Base-by-base conservation (phyloP, 2,329 filamentous ascomycete genomes). In the Chaetomiaceae sp. region DNA sequence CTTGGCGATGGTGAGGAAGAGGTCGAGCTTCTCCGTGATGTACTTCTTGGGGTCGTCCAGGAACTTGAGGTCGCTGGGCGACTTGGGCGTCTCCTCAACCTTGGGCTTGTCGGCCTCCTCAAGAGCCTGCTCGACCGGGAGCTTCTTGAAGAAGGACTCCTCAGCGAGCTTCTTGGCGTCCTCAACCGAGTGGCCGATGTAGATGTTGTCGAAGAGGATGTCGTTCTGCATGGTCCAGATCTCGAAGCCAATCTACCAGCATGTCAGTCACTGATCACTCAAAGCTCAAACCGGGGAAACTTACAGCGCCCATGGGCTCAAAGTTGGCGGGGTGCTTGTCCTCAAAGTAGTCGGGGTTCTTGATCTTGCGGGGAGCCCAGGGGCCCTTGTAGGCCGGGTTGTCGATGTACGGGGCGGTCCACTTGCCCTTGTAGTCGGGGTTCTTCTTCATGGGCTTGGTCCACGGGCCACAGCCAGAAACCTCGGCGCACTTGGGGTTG, bases 151-250 rank as follows among this genome's bases (percentile, higher is more conserved):
- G 72, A 91, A 99, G 51, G 90, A 89, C 81, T 96, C 89, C 61
- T 87, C 81, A 65, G 90, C 88, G 68, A 99, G 80, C 77, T 91
- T 88, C 73, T 88, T 84, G 59, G 94, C 94, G 64, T 99, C 94
- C 69, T 90, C 90, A 64, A 94, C 72, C 19, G 92, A 97, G 84
- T 99, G 94, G 60, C 94, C 94, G 71, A 99, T 91, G 83, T 97
- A 99, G 80, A 99, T 95, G 85, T 99, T 99, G 84, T 97, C 90
- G 67, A 99, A 97, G 67, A 96, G 87, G 65, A 99, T 97, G 70
- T 96, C 88, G 72, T 85, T 95, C 77, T 96, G 92, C 94, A 99
- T 99, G 67, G 94, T 97, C 94, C 94, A 99, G 77, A 99, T 92
- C 76, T 99, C 94, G 68, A 97, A 97, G 66, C 94, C 94, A 76